Evolutionary conservation across 768 basidiomycete species (phyloP), one percentile per base, ranked within the genome.

Genomic region (Lactarius deliciosus): DNA sequence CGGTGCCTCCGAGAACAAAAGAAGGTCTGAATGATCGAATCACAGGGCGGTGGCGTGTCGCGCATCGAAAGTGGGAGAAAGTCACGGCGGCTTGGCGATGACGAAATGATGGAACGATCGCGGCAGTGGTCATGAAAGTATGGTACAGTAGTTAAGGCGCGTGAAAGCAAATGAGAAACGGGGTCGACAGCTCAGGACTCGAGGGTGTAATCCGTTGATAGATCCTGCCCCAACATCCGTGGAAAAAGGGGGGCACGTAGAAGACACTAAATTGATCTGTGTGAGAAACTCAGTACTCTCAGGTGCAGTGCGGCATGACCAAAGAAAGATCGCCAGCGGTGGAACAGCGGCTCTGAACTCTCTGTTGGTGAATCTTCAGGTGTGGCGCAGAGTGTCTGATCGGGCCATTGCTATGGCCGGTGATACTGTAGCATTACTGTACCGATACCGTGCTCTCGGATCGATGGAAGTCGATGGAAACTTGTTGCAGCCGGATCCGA

Each of bases 261-360:
- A 66, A 3, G 65, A 58, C 25, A 36, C 41, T 58, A 22, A 38
- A 67, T 59, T 13, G 66, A 63, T 28, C 62, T 50, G 43, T 18
- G 57, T 50, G 36, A 62, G 54, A 8, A 25, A 22, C 22, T 50
- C 30, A 18, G 61, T n/a, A 22, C 22, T 30, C 32, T 32, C 32
- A 18, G 61, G n/a, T 20, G 16, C 16, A 6, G 64, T 28, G 47
- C 13, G 7, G 43, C 18, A 43, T 38, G 25, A n/a, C 61, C 50
- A 15, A 63, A 28, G 15, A 59, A 38, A 7, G 62, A 18, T 36
- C n/a, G 65, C 20, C 50, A 47, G 10, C 61, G 50, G 15, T 28
- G 34, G 18, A 61, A 32, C 22, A 45, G 28, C 15, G 66, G 25
- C 11, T 50, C 55, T 5, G 57, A 62, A n/a, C n/a, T 32, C 16